Conservation (phyloP, 2,329 filamentous ascomycete species). For the Venturiaceae sp. region DNA sequence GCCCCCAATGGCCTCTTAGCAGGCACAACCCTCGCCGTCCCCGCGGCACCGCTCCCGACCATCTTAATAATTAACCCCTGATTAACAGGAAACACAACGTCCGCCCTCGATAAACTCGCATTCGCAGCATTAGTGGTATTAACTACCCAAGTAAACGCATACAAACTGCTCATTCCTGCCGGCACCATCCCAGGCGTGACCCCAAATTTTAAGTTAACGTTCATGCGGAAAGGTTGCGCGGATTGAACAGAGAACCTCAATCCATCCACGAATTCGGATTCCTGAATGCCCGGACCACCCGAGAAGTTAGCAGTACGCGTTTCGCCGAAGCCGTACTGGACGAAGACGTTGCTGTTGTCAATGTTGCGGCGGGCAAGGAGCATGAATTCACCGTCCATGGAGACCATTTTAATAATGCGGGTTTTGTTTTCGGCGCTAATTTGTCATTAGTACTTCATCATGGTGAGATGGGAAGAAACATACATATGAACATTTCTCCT, state of each 20-base stretch:
- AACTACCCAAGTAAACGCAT: not conserved
- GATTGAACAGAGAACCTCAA: constrained; percentile 12
- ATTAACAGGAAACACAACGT: not conserved
- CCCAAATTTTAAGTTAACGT: constrained; percentile 9
- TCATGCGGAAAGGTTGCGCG: constrained; percentile 6
- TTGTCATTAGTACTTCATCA: not conserved
- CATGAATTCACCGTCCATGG: constrained; percentile 21
- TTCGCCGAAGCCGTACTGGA: constrained; percentile 22
- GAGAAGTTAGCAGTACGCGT: constrained; percentile 21
- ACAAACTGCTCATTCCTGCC: not conserved
- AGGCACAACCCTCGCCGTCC: not conserved
- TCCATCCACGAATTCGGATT: constrained; percentile 20
- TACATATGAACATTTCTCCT: constrained; percentile 18
- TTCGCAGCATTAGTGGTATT: not conserved
- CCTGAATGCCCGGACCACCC: constrained; percentile 14
- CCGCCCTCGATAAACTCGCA: not conserved
- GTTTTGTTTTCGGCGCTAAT: constrained; percentile 12
- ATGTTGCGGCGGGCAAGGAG: constrained; percentile 18
- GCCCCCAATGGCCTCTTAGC: not conserved
- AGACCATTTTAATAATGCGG: constrained; percentile 22
- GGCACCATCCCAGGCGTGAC: not conserved
- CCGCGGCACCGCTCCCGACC: too few species aligned
- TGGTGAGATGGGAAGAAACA: not conserved
- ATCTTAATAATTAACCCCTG: not conserved
- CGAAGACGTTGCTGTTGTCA: constrained; percentile 20